Conservation (phyloP, 2,329 filamentous ascomycete genomes). For the Graphilbum sp. region DNA sequence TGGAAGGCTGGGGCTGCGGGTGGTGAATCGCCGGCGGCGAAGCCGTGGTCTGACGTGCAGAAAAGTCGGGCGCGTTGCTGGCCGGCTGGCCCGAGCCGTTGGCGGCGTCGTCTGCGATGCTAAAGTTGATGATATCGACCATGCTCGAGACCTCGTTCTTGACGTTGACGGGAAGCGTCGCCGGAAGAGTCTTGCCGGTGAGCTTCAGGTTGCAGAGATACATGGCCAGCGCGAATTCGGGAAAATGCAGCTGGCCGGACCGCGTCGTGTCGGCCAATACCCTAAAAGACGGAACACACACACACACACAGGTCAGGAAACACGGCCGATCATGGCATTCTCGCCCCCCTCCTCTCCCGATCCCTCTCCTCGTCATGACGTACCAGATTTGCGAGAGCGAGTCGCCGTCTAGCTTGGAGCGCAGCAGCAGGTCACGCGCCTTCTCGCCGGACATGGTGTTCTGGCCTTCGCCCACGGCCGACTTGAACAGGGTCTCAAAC, state of each 20-base stretch:
- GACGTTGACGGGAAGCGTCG: constrained; percentile 62
- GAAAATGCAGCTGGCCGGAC: constrained; percentile 89
- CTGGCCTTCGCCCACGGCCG: constrained; percentile 69
- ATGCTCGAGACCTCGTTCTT: constrained; percentile 97
- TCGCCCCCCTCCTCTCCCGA: no score
- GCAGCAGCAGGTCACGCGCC: constrained; percentile 72
- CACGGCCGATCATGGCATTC: no score
- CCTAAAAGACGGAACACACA: constrained; percentile 40
- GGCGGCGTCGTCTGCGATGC: constrained; percentile 56
- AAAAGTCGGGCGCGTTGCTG: constrained; percentile 57
- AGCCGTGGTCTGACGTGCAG: constrained; percentile 28
- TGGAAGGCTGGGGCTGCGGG: constrained; percentile 60
- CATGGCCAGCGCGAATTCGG: constrained; percentile 95
- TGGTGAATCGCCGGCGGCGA: constrained; percentile 44
- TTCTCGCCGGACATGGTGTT: constrained; percentile 86
- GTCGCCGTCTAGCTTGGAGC: constrained; percentile 76
- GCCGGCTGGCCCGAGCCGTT: constrained; percentile 16
- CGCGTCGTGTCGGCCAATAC: constrained; percentile 89
- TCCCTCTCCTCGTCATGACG: no score
- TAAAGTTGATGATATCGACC: constrained; percentile 98
- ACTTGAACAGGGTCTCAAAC: constrained; percentile 96
- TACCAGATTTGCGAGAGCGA: constrained; percentile 88
- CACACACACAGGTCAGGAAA: no score
- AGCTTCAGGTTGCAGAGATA: constrained; percentile 92
- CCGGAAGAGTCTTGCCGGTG: constrained; percentile 68